Percentiles rank a stretch among this genome's conserved stretches.
Evolutionary conservation across 2,329 filamentous ascomycete species (phyloP).

Genomic region (Fusarium xylarioides): DNA sequence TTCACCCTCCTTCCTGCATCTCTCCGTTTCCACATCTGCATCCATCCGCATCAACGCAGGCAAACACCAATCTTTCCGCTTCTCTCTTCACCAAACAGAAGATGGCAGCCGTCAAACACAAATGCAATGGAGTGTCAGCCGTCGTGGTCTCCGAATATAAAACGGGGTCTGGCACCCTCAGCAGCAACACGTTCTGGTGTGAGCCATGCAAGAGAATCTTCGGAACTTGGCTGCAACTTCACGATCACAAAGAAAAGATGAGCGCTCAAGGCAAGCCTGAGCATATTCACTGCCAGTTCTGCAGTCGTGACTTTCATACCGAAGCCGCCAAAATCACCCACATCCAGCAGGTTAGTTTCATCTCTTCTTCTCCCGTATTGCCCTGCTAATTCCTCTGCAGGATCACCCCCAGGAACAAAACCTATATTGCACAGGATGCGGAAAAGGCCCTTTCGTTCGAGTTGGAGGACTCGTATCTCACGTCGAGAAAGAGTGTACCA

Average conservation of each 20-base stretch:
- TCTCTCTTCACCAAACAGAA: not conserved
- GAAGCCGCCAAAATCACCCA: constrained; percentile 46
- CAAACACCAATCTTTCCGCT: not conserved
- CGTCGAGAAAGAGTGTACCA: constrained; percentile 55
- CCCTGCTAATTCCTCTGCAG: constrained; percentile 39
- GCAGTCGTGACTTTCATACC: constrained; percentile 49
- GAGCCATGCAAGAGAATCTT: constrained; percentile 45
- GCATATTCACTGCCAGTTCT: constrained; percentile 52
- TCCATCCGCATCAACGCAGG: not conserved
- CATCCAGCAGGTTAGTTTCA: constrained; percentile 47
- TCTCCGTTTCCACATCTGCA: not conserved
- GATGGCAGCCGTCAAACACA: not conserved
- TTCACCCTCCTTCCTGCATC: not conserved
- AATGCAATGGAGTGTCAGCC: not conserved
- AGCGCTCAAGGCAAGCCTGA: constrained; percentile 29
- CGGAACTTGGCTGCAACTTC: constrained; percentile 34
- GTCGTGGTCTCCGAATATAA: not conserved
- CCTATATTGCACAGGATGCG: constrained; percentile 59
- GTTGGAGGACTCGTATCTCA: constrained; percentile 55
- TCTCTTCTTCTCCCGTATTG: not conserved
- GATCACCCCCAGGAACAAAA: constrained; percentile 52
- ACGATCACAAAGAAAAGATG: constrained; percentile 46
- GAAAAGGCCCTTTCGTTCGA: constrained; percentile 47
- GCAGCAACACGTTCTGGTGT: constrained; percentile 39
- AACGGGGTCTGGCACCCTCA: constrained; percentile 24